phyloP scores from a whole-genome alignment of 179 eudicot genomes.

The Drosera spatulata region DNA sequence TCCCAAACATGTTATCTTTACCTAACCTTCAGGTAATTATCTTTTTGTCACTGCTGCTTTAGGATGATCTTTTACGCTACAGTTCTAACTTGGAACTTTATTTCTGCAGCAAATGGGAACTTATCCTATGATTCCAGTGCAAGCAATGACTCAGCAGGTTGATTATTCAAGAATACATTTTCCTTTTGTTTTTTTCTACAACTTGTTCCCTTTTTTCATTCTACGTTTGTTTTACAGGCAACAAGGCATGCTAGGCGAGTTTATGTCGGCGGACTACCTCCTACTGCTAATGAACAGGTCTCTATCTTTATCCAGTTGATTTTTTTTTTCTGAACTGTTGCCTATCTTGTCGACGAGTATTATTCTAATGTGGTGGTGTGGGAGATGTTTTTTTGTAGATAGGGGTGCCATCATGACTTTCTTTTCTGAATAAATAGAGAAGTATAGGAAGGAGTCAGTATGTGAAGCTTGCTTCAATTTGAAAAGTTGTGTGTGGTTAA shows the following conservation, averaged over 20 bases:
- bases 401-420: too few relatives aligned
- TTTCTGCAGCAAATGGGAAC: conserved; percentile 28
- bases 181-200: not conserved
- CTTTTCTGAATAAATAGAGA: too few relatives aligned
- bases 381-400: too few relatives aligned
- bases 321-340: not conserved
- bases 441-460: too few relatives aligned
- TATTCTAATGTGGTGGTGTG: too few relatives aligned
- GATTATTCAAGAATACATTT: conserved; percentile 3
- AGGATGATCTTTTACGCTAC: not conserved
- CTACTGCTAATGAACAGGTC: conserved; percentile 44
- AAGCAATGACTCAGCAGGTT: conserved; percentile 57
- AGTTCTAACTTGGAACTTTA: conserved; percentile 2
- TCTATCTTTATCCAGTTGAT: not conserved
- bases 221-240: conserved; percentile 19
- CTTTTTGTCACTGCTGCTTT: not conserved
- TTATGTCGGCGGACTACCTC: conserved; percentile 50
- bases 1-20: conserved; percentile 47
- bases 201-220: conserved; percentile 1
- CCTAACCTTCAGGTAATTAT: conserved; percentile 29
- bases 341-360: too few relatives aligned
- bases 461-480: too few relatives aligned
- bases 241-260: conserved; percentile 51
- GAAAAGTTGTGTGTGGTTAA: too few relatives aligned
- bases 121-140: conserved; percentile 43